Conservation (phyloP, 495 filamentous ascomycete genomes). For the Hypoxylon lienhwacheense region DNA sequence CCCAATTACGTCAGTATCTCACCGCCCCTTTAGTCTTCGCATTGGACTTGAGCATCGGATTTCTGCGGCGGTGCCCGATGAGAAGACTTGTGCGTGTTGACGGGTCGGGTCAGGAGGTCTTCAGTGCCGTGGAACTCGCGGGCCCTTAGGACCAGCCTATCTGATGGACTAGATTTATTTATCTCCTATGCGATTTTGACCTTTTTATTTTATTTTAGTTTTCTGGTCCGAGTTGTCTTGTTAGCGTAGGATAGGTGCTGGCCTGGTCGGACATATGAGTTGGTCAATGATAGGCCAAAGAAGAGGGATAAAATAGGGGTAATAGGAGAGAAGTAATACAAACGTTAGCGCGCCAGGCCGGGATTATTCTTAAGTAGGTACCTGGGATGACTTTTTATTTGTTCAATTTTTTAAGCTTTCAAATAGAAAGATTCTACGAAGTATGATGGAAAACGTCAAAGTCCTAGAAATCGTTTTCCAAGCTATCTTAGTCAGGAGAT, state of each 20-base stretch:
- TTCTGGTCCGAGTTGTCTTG: slow-evolving; percentile 9
- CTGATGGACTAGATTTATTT: too few relatives aligned
- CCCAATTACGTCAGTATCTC: slow-evolving; percentile 35
- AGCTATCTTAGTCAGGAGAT: too few relatives aligned
- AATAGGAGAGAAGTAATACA: not conserved
- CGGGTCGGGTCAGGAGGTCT: slow-evolving; percentile 17
- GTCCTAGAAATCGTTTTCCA: too few relatives aligned
- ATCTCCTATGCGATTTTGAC: not conserved
- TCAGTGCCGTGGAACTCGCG: slow-evolving; percentile 19
- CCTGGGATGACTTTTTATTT: too few relatives aligned
- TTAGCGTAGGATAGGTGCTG: not conserved
- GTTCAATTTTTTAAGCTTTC: too few relatives aligned
- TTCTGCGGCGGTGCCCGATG: slow-evolving; percentile 35
- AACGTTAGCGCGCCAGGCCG: too few relatives aligned
- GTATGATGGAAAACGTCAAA: too few relatives aligned
- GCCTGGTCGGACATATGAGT: not conserved
- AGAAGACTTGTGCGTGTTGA: slow-evolving; percentile 24
- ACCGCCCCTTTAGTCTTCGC: slow-evolving; percentile 31
- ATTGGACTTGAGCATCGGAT: slow-evolving; percentile 29
- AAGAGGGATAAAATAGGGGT: not conserved
- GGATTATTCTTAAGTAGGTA: too few relatives aligned
- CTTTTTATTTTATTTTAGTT: not conserved
- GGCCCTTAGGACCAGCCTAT: slow-evolving; percentile 9
- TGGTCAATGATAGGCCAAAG: not conserved
- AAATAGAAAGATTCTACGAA: too few relatives aligned